Evolutionary conservation across 108 stramenopile genomes (phyloP).

Genomic region (Nitzschia putrida): DNA sequence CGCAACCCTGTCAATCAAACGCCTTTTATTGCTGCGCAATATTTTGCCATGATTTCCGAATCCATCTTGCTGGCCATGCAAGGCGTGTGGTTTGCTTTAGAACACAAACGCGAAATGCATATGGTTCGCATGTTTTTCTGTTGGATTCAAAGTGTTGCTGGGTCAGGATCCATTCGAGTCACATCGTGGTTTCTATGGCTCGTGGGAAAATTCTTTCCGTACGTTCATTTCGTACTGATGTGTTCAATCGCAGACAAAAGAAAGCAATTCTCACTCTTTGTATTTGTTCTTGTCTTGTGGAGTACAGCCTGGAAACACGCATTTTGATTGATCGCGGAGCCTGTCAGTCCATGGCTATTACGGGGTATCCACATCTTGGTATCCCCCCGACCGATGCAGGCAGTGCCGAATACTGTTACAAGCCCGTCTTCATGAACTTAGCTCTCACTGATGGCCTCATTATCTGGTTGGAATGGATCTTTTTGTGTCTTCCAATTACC

Average conservation of each 20-base stretch:
- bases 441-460: neutral
- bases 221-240: too few relatives aligned
- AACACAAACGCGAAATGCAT: neutral
- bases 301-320: too few relatives aligned
- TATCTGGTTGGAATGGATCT: neutral
- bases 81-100: neutral
- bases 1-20: constrained; percentile 1
- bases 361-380: too few relatives aligned
- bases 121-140: neutral
- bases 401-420: neutral
- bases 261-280: too few relatives aligned
- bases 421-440: neutral
- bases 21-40: neutral
- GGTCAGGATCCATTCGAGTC: too few relatives aligned
- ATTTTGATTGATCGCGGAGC: too few relatives aligned
- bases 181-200: too few relatives aligned
- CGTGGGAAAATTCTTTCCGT: too few relatives aligned
- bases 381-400: too few relatives aligned
- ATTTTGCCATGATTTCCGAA: neutral
- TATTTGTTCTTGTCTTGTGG: too few relatives aligned
- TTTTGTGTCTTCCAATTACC: neutral
- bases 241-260: too few relatives aligned
- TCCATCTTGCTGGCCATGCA: neutral
- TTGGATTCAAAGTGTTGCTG: neutral
- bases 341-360: too few relatives aligned